These are phyloP conservation scores for Fragaria vesca DNA, from an alignment of 306 rosid genomes.

Conservation along the genomic window DNA sequence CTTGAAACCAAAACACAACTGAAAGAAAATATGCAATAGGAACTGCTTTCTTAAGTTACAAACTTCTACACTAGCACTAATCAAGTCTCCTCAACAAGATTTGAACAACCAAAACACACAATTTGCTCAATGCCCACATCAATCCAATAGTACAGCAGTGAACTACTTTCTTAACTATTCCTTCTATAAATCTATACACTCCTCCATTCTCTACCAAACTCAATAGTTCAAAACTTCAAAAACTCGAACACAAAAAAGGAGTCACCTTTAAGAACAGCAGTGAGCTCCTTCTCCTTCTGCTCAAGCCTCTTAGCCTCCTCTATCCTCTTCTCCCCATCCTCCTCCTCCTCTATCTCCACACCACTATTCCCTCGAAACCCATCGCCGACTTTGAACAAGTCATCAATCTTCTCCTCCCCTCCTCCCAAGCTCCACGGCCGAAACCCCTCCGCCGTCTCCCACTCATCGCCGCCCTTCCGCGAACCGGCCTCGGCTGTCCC, in stretches of 20 bases:
- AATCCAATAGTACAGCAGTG: not conserved
- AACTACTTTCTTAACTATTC: too few relatives aligned
- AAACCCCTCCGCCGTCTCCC: conserved; percentile 29
- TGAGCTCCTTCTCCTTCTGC: conserved; percentile 65
- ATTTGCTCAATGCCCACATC: not conserved
- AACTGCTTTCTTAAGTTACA: not conserved
- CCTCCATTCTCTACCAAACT: not conserved
- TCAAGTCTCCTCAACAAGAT: not conserved
- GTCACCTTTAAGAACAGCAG: conserved; percentile 59
- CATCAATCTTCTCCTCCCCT: conserved; percentile 46
- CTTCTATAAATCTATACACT: not conserved
- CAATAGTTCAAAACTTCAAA: not conserved
- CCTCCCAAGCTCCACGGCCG: conserved; percentile 57
- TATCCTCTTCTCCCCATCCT: conserved; percentile 33
- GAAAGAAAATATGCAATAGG: not conserved
- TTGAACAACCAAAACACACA: not conserved
- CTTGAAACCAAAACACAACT: not conserved
- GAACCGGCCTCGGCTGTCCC: conserved; percentile 32
- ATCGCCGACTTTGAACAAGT: conserved; percentile 44
- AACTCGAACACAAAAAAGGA: not conserved
- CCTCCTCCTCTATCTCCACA: conserved; percentile 22
- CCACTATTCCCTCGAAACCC: conserved; percentile 15
- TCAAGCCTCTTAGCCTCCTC: conserved; percentile 44
- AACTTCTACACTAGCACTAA: not conserved
- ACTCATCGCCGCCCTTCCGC: conserved; percentile 50